Percentiles rank a stretch among this genome's conserved stretches.
These are phyloP conservation scores for Torulaspora maleeae DNA, from an alignment of 805 yeast genomes.

Conservation along the genomic window DNA sequence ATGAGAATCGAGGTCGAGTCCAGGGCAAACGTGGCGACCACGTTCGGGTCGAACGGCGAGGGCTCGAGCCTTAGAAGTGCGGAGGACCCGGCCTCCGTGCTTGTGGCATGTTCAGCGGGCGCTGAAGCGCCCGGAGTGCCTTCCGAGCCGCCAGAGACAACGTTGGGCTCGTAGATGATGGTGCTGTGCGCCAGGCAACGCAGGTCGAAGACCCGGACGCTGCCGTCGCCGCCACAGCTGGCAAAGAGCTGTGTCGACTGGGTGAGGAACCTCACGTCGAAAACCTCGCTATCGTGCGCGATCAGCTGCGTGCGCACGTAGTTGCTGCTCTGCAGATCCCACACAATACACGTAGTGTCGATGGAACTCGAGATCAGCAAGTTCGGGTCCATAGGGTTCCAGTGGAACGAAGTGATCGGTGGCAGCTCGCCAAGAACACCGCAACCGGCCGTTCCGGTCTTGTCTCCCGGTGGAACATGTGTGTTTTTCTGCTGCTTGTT, in stretches of 20 bases:
- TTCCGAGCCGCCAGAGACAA: not conserved
- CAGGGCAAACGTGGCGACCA: constrained; percentile 76
- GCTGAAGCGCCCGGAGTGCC: constrained; percentile 9
- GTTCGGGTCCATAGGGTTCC: constrained; percentile 72
- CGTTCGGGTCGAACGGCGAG: constrained; percentile 73
- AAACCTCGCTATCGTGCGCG: constrained; percentile 94
- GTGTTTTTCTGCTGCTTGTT: constrained; percentile 39
- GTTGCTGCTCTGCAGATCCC: constrained; percentile 60
- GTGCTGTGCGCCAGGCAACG: constrained; percentile 89
- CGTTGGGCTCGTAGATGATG: constrained; percentile 75
- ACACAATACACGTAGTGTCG: constrained; percentile 94
- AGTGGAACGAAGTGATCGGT: constrained; percentile 90
- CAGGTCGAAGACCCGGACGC: constrained; percentile 86
- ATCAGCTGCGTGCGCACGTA: constrained; percentile 86
- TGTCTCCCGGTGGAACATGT: constrained; percentile 6
- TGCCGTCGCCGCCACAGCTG: constrained; percentile 93
- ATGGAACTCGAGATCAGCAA: constrained; percentile 78
- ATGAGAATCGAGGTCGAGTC: constrained; percentile 61
- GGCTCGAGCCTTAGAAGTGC: constrained; percentile 76
- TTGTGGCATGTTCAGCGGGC: constrained; percentile 1
- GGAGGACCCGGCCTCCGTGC: constrained; percentile 31
- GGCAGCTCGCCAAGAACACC: constrained; percentile 46
- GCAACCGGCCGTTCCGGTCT: not conserved
- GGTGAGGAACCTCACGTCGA: constrained; percentile 80
- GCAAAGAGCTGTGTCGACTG: constrained; percentile 71